A percentile compares a stretch with the other conserved stretches of the same genome.
Conservation (phyloP, 805 yeast species). For the Kazachstania taianensis region DNA sequence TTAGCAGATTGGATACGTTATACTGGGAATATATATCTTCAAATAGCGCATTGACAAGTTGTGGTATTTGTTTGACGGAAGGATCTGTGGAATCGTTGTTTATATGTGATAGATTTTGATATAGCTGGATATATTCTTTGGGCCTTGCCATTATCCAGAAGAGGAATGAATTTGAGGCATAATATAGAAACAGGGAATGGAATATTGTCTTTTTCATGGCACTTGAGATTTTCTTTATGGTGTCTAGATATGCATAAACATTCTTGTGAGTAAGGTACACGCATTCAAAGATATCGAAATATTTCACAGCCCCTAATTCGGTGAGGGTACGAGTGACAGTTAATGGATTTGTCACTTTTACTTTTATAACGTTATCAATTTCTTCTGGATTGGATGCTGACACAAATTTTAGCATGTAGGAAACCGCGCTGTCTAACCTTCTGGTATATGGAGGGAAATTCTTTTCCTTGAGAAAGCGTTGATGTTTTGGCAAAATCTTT, state of each 20-base stretch:
- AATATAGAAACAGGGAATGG: conserved; percentile 34
- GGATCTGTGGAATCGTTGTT: conserved; percentile 7
- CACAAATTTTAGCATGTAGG: conserved; percentile 33
- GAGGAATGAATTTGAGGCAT: conserved; percentile 34
- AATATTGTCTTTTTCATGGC: conserved; percentile 35
- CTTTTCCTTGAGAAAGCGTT: conserved; percentile 10
- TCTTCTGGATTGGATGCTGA: conserved; percentile 41
- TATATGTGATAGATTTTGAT: conserved; percentile 6
- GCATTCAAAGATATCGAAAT: conserved; percentile 36
- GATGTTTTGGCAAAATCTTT: conserved; percentile 14
- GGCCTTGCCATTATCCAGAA: conserved; percentile 42
- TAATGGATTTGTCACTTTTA: conserved; percentile 16
- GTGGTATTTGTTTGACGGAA: conserved; percentile 9
- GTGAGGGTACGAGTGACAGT: conserved; percentile 28
- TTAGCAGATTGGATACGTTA: conserved; percentile 11
- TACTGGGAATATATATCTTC: conserved; percentile 14
- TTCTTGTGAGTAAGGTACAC: conserved; percentile 32
- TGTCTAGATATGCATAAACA: conserved; percentile 30
- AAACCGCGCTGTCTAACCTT: conserved; percentile 32
- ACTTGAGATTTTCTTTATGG: conserved; percentile 30
- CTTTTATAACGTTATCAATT: conserved; percentile 27
- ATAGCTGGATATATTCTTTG: conserved; percentile 30
- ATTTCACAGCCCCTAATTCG: conserved; percentile 33
- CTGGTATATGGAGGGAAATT: conserved; percentile 7
- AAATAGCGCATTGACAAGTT: conserved; percentile 13